These are phyloP conservation scores for Coriolopsis trogii DNA, from an alignment of 1,284 basidiomycete species.

Conservation along the genomic window DNA sequence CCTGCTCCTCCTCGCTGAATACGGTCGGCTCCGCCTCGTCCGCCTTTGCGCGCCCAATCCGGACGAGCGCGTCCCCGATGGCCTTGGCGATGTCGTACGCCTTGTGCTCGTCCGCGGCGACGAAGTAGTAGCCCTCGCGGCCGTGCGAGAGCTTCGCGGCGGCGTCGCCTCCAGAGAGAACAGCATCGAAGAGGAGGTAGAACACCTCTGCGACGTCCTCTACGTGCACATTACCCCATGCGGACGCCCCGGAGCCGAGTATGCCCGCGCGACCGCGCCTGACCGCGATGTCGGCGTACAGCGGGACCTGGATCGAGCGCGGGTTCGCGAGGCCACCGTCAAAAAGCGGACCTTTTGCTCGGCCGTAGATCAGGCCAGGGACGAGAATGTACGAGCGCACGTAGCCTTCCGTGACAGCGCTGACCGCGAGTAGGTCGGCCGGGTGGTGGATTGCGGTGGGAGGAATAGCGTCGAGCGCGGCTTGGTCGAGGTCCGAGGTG, in stretches of 20 bases:
- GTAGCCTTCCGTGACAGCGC: slow-evolving; percentile 41
- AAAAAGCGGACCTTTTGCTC: slow-evolving; percentile 37
- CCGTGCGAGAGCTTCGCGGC: slow-evolving; percentile 36
- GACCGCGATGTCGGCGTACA: slow-evolving; percentile 32
- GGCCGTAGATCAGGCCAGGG: slow-evolving; percentile 44
- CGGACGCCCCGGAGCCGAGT: slow-evolving; percentile 33
- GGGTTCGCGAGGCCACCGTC: slow-evolving; percentile 40
- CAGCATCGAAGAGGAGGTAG: slow-evolving; percentile 17
- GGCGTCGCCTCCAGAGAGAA: slow-evolving; percentile 11
- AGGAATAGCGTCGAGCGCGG: slow-evolving; percentile 35
- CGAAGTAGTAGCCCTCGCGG: slow-evolving; percentile 47
- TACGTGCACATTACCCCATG: slow-evolving; percentile 37
- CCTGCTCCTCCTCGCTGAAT: slow-evolving; percentile 34
- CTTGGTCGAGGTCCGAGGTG: slow-evolving; percentile 37
- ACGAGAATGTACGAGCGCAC: slow-evolving; percentile 40
- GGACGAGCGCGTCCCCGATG: slow-evolving; percentile 37
- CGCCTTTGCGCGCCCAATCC: slow-evolving; percentile 24
- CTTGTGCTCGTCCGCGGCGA: slow-evolving; percentile 43
- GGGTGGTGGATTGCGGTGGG: slow-evolving; percentile 34
- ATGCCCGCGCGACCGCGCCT: slow-evolving; percentile 38
- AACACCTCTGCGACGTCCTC: slow-evolving; percentile 31
- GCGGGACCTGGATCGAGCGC: slow-evolving; percentile 39
- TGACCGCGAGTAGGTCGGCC: slow-evolving; percentile 33
- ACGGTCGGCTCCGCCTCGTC: slow-evolving; percentile 26
- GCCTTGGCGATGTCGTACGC: slow-evolving; percentile 36